Evolutionary conservation across 2,329 filamentous ascomycete genomes (phyloP).

Genomic region (Arthroderma sp.): DNA sequence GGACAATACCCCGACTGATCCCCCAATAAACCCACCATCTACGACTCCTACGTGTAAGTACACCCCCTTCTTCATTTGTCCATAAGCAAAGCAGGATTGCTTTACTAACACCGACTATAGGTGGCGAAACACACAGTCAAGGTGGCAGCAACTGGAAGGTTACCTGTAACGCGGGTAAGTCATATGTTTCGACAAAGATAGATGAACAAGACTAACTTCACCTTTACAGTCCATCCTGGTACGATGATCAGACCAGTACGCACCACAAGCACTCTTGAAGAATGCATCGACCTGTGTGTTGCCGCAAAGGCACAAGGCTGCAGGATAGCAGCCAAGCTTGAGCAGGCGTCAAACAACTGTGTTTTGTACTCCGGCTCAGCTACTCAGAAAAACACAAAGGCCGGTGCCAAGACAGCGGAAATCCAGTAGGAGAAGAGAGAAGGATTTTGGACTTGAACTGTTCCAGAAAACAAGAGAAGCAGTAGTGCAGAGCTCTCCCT

Average conservation of each 20-base stretch:
- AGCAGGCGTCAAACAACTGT: background rate
- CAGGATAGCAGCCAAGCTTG: background rate
- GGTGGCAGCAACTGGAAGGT: background rate
- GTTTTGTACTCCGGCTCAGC: background rate
- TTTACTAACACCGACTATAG: background rate
- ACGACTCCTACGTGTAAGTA: background rate
- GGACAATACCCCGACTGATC: background rate
- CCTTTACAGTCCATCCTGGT: background rate
- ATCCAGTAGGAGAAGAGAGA: background rate
- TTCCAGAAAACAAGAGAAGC: background rate
- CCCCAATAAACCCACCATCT: background rate
- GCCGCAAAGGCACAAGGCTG: background rate
- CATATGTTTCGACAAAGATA: background rate
- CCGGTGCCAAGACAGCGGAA: background rate
- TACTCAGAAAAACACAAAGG: background rate
- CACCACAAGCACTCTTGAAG: background rate
- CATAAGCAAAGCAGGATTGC: background rate
- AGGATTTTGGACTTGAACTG: background rate
- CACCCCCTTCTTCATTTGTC: background rate
- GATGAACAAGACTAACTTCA: background rate
- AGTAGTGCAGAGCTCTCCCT: no score
- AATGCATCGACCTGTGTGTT: background rate
- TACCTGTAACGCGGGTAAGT: background rate
- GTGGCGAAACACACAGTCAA: background rate
- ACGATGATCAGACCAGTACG: background rate